phyloP scores from a whole-genome alignment of 108 stramenopile genomes.

The Chaetoceros tenuissimus region DNA sequence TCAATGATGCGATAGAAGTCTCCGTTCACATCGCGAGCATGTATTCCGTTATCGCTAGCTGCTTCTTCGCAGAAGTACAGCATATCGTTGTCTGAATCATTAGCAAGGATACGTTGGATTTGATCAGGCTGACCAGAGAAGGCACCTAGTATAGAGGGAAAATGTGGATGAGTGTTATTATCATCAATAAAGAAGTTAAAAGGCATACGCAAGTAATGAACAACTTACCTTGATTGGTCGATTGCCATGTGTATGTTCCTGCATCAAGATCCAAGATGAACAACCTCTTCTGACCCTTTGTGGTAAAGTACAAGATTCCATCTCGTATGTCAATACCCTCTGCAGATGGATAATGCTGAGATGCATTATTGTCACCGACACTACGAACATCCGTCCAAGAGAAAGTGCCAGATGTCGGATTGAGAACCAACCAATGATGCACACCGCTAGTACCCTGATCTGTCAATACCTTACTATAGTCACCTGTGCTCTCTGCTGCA shows the following conservation, averaged over 20 bases:
- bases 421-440: slow-evolving; percentile 10
- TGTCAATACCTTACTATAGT: slow-evolving; percentile 28
- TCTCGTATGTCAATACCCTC: slow-evolving; percentile 46
- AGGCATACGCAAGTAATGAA: not conserved
- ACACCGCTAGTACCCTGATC: slow-evolving; percentile 11
- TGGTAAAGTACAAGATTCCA: slow-evolving; percentile 24
- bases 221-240: not conserved
- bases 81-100: slow-evolving; percentile 14
- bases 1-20: slow-evolving; percentile 35
- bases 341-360: slow-evolving; percentile 7
- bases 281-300: slow-evolving; percentile 21
- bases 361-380: slow-evolving; percentile 9
- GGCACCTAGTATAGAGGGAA: slow-evolving; percentile 22
- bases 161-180: no score
- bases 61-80: slow-evolving; percentile 66
- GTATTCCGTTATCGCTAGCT: slow-evolving; percentile 34
- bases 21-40: slow-evolving; percentile 13
- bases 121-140: slow-evolving; percentile 46
- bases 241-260: slow-evolving; percentile 9
- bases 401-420: slow-evolving; percentile 14
- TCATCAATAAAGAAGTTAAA: not conserved
- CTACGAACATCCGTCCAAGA: slow-evolving; percentile 3
- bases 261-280: slow-evolving; percentile 22
- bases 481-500: slow-evolving; percentile 12
- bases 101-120: slow-evolving; percentile 21